These are phyloP conservation scores for Starmerella sirachaensis DNA, from an alignment of 805 yeast species.

Conservation along the genomic window DNA sequence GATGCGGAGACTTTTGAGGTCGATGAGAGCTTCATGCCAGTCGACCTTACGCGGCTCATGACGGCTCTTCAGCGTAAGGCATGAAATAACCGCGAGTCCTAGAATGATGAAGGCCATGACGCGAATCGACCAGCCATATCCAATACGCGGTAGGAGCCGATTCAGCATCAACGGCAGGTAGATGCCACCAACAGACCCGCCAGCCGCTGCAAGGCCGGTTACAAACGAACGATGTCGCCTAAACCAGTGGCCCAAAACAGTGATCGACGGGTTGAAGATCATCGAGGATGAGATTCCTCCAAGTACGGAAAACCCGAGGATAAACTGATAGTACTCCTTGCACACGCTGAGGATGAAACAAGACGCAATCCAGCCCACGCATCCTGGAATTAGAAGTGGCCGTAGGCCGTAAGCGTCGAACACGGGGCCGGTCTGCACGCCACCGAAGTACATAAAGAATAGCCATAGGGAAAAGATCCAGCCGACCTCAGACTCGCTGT, in stretches of 20 bases:
- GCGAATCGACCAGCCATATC: slow-evolving; percentile 52
- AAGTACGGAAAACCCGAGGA: slow-evolving; percentile 42
- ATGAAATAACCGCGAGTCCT: slow-evolving; percentile 25
- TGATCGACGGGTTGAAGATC: slow-evolving; percentile 43
- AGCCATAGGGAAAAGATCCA: slow-evolving; percentile 50
- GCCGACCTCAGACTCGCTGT: slow-evolving; percentile 42
- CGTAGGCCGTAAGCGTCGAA: slow-evolving; percentile 50
- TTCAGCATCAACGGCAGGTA: slow-evolving; percentile 45
- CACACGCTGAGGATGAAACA: slow-evolving; percentile 43
- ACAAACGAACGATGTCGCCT: slow-evolving; percentile 43
- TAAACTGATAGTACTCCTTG: slow-evolving; percentile 44
- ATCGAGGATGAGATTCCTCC: slow-evolving; percentile 37
- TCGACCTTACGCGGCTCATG: slow-evolving; percentile 14
- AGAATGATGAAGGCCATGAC: slow-evolving; percentile 32
- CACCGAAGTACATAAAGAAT: slow-evolving; percentile 33
- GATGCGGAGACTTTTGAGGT: slow-evolving; percentile 26
- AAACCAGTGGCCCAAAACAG: slow-evolving; percentile 56
- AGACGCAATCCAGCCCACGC: slow-evolving; percentile 37
- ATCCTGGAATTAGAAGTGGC: slow-evolving; percentile 36
- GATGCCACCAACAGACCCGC: slow-evolving; percentile 58
- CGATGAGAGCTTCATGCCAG: slow-evolving; percentile 24
- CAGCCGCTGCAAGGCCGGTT: slow-evolving; percentile 49
- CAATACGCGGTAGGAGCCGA: slow-evolving; percentile 35
- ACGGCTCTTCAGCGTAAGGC: slow-evolving; percentile 32
- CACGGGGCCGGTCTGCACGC: slow-evolving; percentile 40